Evolutionary conservation across 345 rosid genomes (phyloP), one percentile per base, ranked within the genome.

Genomic region (Acer campestre): DNA sequence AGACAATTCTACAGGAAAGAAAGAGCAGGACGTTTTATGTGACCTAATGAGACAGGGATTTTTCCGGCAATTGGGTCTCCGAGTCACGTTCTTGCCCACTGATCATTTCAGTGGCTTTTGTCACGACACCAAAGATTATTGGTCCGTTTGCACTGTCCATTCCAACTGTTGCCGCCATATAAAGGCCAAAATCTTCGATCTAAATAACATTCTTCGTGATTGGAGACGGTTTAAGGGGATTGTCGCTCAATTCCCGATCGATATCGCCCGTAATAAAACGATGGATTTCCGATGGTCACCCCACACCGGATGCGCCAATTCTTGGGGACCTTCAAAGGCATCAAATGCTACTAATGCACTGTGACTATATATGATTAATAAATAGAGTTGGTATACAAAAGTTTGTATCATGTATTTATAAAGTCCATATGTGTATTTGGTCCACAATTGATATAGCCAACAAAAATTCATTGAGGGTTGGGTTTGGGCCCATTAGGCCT

Each of bases 141-240:
- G 78, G 8, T 81, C 70, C 0, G 97, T 95, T 0, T 75, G 78
- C 3, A 95, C 94, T 0, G 93, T 92, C 6, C 99, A 95, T 46
- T 93, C 99, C 14, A 95, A 95, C 49, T 95, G 98, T 70, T 93
- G 99, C 63, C 92, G 89, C 22, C 90, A 86, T 11, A 85, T 93
- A 6, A 53, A 71, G 8, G 96, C 99, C 14, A 95, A 95, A 84
- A 71, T 93, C 14, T 53, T 25, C 46, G 99, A 93, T 73, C 83
- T 93, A 0, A 82, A 77, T 49, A 80, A 31, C 2, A 94, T 90
- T 63, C 83, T 95, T 62, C 78, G 74, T 11, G 88, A 86, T 48
- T 93, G 98, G 99, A 92, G 85, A 82, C 78, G 79, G 62, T 88
- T 85, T 80, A 85, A 77, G 80, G 42, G 40, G 6, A 13, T 22